Base-by-base conservation (phyloP, 1,284 basidiomycete genomes). In the Hypsizygus ulmarius region DNA sequence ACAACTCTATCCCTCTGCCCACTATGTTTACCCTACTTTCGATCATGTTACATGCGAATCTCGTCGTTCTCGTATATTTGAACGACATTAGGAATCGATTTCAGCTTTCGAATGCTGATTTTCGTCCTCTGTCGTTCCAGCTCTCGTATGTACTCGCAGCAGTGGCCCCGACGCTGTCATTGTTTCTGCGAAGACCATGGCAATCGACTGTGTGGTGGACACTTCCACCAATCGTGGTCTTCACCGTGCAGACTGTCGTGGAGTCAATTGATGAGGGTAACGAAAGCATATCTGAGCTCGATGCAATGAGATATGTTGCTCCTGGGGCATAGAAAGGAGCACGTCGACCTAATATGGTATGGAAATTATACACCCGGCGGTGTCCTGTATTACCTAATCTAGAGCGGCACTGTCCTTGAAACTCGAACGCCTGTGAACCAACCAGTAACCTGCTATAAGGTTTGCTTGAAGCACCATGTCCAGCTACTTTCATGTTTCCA, bases 121-220 rank as follows among this genome's bases (percentile, higher is more conserved):
- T 66, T 32, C 58, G 57, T 8, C 71, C 71, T 2, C 62, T 80
- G 40, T 68, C 75, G 4, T 75, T 71, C 52, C 52, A 63, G 25
- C 59, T 74, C 33, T 64, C 69, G 1, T 79, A 78, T 55, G 58
- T 60, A 0, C 59, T 76, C 39, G 69, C 78, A 2, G 64, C 72
- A 16, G 69, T 81, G 8, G 68, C 73, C 1, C 79, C 79, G 2
- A 61, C 71, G 0, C 54, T 79, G 25, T 75, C 72, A 15, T 44
- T 77, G 27, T 71, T 80, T 48, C 62, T 73, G 5, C 64, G 64
- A 8, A 69, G 67, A 47, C 61, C 70, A n/a, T 83, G 76, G 74
- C 73, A 74, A 55, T 74, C 70, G 5, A 71, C 69, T 5, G 54
- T 59, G 10, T 83, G 81, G 80, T 82, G 79, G 77, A 67, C 68